Conservation (phyloP, 192 early-diverging fungal genomes). For the Mortierella antarctica region DNA sequence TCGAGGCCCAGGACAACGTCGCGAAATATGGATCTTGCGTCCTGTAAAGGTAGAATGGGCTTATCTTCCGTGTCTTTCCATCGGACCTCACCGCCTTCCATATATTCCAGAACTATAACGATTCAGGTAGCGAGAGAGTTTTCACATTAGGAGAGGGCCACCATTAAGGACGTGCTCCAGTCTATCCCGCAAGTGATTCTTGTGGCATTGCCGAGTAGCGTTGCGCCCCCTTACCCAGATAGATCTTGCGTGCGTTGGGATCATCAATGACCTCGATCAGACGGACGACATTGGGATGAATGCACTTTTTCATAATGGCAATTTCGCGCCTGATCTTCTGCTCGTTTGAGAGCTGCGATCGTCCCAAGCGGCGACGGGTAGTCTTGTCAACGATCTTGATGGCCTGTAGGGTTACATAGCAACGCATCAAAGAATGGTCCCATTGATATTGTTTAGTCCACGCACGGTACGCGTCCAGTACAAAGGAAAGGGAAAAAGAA, state of each 20-base stretch:
- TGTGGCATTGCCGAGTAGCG: no score
- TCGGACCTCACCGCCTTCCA: constrained; percentile 90
- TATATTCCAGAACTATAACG: constrained; percentile 81
- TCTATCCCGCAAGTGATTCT: no score
- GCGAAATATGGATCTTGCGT: constrained; percentile 83
- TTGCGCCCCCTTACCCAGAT: constrained; percentile 72
- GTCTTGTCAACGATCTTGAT: constrained; percentile 60
- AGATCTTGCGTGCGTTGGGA: constrained; percentile 89
- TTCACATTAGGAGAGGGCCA: no score
- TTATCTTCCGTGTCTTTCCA: constrained; percentile 79
- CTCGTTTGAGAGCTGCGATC: constrained; percentile 60
- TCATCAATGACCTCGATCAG: constrained; percentile 97
- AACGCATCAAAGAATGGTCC: neutral
- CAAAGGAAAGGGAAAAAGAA: neutral
- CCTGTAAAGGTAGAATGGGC: constrained; percentile 72
- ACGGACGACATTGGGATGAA: constrained; percentile 91
- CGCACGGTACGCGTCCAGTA: neutral
- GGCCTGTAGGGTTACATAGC: constrained; percentile 23
- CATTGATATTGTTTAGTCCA: neutral
- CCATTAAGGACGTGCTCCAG: no score
- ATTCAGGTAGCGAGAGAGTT: no score
- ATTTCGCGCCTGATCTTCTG: constrained; percentile 95
- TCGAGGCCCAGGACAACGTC: constrained; percentile 92
- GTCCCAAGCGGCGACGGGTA: constrained; percentile 53
- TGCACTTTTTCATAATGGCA: constrained; percentile 95